phyloP scores from a whole-genome alignment of 164 flowering plant species.

The Nymphaea thermarum region DNA sequence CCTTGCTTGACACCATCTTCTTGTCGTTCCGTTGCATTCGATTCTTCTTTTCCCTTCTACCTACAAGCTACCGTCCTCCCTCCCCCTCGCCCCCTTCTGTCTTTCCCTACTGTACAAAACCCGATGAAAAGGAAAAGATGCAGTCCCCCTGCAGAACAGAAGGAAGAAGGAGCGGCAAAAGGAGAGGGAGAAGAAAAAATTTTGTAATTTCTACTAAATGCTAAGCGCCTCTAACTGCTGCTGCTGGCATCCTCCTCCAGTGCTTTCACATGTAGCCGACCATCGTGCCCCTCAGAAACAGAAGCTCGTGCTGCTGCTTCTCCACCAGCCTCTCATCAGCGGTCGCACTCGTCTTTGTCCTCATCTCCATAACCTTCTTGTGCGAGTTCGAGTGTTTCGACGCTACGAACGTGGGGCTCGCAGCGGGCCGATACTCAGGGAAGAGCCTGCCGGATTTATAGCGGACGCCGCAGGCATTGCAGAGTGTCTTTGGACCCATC shows the following conservation, averaged over 20 bases:
- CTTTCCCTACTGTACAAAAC: background rate
- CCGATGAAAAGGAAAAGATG: background rate
- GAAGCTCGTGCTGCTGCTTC: background rate
- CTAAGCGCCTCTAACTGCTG: background rate
- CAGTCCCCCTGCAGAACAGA: background rate
- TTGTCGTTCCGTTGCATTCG: no score
- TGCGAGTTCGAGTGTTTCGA: conserved; percentile 83
- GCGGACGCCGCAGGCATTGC: conserved; percentile 97
- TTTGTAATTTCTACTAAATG: background rate
- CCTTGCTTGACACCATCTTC: no score
- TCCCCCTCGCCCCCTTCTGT: background rate
- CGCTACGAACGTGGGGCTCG: conserved; percentile 86
- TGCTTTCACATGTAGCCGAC: background rate
- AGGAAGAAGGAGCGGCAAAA: background rate
- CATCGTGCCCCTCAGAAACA: background rate
- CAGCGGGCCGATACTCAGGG: conserved; percentile 97
- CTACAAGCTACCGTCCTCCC: no score
- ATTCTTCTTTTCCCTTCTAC: no score
- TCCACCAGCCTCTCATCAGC: background rate
- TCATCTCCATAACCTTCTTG: conserved; percentile 87
- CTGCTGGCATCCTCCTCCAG: background rate
- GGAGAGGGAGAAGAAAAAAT: background rate
- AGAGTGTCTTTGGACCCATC: conserved; percentile 89
- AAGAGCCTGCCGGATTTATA: conserved; percentile 84
- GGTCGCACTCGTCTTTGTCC: conserved; percentile 21